Evolutionary conservation across 1,139 yeast species (phyloP).

Genomic region (Candida buenavistaensis): DNA sequence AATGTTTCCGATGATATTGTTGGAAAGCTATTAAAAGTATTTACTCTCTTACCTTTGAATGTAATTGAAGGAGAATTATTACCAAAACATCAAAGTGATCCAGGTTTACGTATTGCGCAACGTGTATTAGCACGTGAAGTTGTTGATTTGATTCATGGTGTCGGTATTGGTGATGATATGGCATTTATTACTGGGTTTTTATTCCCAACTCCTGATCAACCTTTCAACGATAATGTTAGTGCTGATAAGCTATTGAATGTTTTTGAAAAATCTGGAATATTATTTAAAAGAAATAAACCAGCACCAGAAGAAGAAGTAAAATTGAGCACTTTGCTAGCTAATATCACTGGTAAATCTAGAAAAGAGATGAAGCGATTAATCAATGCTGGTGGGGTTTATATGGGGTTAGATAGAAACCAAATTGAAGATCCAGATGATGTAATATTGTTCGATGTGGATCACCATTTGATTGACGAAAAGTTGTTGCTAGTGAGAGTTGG

Average conservation of each 20-base stretch:
- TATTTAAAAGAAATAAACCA: constrained; percentile 33
- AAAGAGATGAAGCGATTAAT: constrained; percentile 64
- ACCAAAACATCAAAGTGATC: constrained; percentile 52
- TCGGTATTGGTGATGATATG: constrained; percentile 68
- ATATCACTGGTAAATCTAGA: constrained; percentile 39
- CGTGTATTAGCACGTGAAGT: constrained; percentile 77
- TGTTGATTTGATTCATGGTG: constrained; percentile 84
- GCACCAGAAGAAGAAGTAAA: constrained; percentile 28
- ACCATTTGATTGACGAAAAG: constrained; percentile 57
- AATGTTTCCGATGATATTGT: constrained; percentile 81
- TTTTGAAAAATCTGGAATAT: constrained; percentile 62
- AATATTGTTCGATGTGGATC: constrained; percentile 42
- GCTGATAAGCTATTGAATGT: constrained; percentile 58
- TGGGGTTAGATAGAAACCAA: constrained; percentile 65
- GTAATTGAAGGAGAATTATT: constrained; percentile 55
- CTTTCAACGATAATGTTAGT: constrained; percentile 45
- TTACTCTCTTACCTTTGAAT: constrained; percentile 71
- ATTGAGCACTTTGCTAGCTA: constrained; percentile 41
- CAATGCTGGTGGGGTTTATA: constrained; percentile 68
- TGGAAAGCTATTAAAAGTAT: constrained; percentile 63
- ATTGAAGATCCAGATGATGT: constrained; percentile 51
- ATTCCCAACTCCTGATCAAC: constrained; percentile 59
- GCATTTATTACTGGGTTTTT: constrained; percentile 62
- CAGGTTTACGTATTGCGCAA: constrained; percentile 72
- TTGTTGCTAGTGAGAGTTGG: constrained; percentile 73